A percentile compares a stretch with the other conserved stretches of the same genome.
Evolutionary conservation across 1,139 yeast species (phyloP).

Genomic region (Geotrichum macrosporum): DNA sequence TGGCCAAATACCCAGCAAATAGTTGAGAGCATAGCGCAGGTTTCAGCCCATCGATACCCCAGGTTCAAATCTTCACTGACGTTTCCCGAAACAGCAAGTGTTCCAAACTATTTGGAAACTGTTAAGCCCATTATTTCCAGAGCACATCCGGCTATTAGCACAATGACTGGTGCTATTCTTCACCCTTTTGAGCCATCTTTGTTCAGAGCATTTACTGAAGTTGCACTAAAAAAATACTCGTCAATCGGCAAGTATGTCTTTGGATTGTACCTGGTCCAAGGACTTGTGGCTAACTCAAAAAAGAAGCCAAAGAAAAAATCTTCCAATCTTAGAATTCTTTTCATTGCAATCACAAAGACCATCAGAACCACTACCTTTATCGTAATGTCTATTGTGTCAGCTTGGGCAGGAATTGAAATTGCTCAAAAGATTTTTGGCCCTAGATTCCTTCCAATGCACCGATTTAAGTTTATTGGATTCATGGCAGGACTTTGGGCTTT

Average conservation of each 20-base stretch:
- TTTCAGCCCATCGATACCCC: conserved; percentile 37
- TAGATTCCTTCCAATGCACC: conserved; percentile 33
- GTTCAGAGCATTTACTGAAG: conserved; percentile 31
- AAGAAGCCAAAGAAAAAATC: conserved; percentile 1
- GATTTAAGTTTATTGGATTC: conserved; percentile 41
- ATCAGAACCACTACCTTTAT: conserved; percentile 36
- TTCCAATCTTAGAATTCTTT: conserved; percentile 16
- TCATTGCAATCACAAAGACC: conserved; percentile 30
- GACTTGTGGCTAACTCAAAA: conserved; percentile 20
- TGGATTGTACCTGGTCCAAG: conserved; percentile 32
- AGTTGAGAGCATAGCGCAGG: conserved; percentile 34
- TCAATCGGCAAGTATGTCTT: conserved; percentile 35
- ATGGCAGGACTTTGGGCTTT: conserved; percentile 43
- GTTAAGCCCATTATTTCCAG: conserved; percentile 35
- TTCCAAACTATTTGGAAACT: conserved; percentile 29
- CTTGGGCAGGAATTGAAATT: conserved; percentile 43
- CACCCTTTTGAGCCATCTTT: conserved; percentile 38
- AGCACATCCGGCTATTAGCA: conserved; percentile 40
- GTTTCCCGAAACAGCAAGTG: conserved; percentile 29
- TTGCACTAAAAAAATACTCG: conserved; percentile 31
- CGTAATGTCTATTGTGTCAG: conserved; percentile 39
- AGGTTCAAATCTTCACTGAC: conserved; percentile 39
- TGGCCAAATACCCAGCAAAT: conserved; percentile 39
- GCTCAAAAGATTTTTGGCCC: conserved; percentile 36
- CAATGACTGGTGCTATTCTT: conserved; percentile 39